These are phyloP conservation scores for Durotheca rogersii DNA, from an alignment of 495 filamentous ascomycete species.

Conservation along the genomic window DNA sequence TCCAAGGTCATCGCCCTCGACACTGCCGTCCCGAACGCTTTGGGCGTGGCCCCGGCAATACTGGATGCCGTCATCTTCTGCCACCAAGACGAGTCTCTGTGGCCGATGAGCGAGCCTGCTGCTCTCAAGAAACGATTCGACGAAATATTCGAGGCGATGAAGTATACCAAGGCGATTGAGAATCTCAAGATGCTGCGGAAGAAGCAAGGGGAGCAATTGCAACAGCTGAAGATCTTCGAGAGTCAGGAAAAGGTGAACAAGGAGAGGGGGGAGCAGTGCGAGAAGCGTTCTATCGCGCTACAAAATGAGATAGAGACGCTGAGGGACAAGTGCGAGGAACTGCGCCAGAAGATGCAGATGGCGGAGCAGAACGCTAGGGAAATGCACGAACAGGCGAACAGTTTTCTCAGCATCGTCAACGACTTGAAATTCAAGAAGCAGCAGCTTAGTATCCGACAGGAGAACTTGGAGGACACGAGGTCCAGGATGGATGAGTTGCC, in stretches of 20 bases:
- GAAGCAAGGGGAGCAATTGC: slow-evolving; percentile 72
- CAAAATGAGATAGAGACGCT: slow-evolving; percentile 72
- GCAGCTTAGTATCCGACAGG: slow-evolving; percentile 54
- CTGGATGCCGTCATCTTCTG: slow-evolving; percentile 96
- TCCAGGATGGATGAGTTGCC: slow-evolving; percentile 69
- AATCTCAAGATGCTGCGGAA: slow-evolving; percentile 87
- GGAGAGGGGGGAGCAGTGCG: slow-evolving; percentile 71
- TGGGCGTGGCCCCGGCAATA: slow-evolving; percentile 88
- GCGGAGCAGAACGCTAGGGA: slow-evolving; percentile 46
- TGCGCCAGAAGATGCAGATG: slow-evolving; percentile 50
- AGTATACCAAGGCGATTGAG: slow-evolving; percentile 96
- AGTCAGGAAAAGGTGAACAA: slow-evolving; percentile 80
- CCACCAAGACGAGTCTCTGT: slow-evolving; percentile 95
- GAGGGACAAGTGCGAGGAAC: slow-evolving; percentile 55
- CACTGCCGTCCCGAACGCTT: slow-evolving; percentile 76
- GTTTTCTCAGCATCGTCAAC: slow-evolving; percentile 57
- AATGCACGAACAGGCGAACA: slow-evolving; percentile 46
- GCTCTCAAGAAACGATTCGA: slow-evolving; percentile 91
- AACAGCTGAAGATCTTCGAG: slow-evolving; percentile 67
- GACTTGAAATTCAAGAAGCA: slow-evolving; percentile 74
- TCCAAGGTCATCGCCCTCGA: slow-evolving; percentile 78
- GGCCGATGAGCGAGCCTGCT: slow-evolving; percentile 91
- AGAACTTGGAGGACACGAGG: slow-evolving; percentile 68
- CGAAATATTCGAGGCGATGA: slow-evolving; percentile 94
- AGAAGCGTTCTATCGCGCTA: slow-evolving; percentile 63